Evolutionary conservation across 2,329 filamentous ascomycete genomes (phyloP).

Genomic region (Aplosporella prunicola): DNA sequence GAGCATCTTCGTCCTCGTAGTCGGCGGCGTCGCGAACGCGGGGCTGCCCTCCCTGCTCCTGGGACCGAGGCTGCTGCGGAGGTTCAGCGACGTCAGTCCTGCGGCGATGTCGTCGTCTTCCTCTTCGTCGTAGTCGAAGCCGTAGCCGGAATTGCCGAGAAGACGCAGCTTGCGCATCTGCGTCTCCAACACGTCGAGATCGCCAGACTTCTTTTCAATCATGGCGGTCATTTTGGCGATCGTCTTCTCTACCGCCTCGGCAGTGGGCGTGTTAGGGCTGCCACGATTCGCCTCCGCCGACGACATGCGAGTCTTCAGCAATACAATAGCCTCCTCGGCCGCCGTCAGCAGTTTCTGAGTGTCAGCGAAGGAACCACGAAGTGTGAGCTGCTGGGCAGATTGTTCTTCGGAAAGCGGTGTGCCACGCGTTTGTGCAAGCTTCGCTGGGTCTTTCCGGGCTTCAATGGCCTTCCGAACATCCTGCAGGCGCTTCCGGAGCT

Average conservation of each 20-base stretch:
- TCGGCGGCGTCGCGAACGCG: slow-evolving; percentile 30
- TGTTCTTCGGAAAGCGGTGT: slow-evolving; percentile 80
- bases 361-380: slow-evolving; percentile 64
- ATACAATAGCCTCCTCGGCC: slow-evolving; percentile 67
- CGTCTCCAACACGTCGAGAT: slow-evolving; percentile 81
- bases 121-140: slow-evolving; percentile 6
- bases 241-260: slow-evolving; percentile 84
- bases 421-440: slow-evolving; percentile 53
- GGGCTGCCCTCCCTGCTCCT: slow-evolving; percentile 14
- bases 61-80: slow-evolving; percentile 14
- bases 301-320: slow-evolving; percentile 71
- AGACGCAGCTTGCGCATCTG: slow-evolving; percentile 62
- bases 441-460: slow-evolving; percentile 57
- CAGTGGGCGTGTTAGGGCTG: slow-evolving; percentile 57
- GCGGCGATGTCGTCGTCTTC: slow-evolving; percentile 5
- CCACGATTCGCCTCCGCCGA: slow-evolving; percentile 43
- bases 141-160: slow-evolving; percentile 7
- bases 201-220: slow-evolving; percentile 82
- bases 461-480: slow-evolving; percentile 71
- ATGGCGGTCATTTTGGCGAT: slow-evolving; percentile 88
- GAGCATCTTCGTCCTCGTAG: slow-evolving; percentile 24
- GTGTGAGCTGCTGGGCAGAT: slow-evolving; percentile 69
- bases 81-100: slow-evolving; percentile 11
- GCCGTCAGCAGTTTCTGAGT: slow-evolving; percentile 68
- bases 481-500: slow-evolving; percentile 53